Percentiles rank a stretch among this genome's conserved stretches.
Evolutionary conservation across 2,329 filamentous ascomycete genomes (phyloP).

Genomic region (Xylariaceae sp.): DNA sequence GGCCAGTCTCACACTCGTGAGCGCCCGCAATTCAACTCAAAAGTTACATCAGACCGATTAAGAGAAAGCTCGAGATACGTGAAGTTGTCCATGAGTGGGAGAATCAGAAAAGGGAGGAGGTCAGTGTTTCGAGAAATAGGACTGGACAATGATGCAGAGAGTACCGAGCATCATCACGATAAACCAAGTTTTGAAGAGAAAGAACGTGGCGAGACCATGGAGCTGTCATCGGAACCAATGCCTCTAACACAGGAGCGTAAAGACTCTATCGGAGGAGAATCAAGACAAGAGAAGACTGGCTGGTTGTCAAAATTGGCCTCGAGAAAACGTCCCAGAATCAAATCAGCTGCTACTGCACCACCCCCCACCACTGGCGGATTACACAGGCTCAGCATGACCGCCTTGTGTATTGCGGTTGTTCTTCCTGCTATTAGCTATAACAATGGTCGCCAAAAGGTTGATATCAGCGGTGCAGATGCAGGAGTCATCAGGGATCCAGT

Average conservation of each 20-base stretch:
- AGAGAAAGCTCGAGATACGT: slow-evolving; percentile 53
- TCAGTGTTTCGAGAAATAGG: slow-evolving; percentile 61
- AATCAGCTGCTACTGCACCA: slow-evolving; percentile 50
- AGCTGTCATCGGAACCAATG: slow-evolving; percentile 35
- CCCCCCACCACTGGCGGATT: slow-evolving; percentile 49
- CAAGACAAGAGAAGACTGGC: slow-evolving; percentile 30
- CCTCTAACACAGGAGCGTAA: slow-evolving; percentile 39
- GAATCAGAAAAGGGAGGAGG: slow-evolving; percentile 55
- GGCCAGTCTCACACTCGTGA: slow-evolving; percentile 22
- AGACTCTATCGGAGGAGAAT: slow-evolving; percentile 28
- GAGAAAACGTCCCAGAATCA: slow-evolving; percentile 49
- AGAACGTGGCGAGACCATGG: slow-evolving; percentile 41
- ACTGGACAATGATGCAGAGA: slow-evolving; percentile 41
- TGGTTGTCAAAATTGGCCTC: slow-evolving; percentile 54
- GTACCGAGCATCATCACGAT: slow-evolving; percentile 37
- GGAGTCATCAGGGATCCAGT: slow-evolving; percentile 47
- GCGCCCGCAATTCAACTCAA: slow-evolving; percentile 58
- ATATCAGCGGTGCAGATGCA: slow-evolving; percentile 53
- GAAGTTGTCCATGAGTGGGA: slow-evolving; percentile 49
- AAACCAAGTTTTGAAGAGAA: slow-evolving; percentile 39
- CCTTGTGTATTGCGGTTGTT: slow-evolving; percentile 56
- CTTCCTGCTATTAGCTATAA: slow-evolving; percentile 54
- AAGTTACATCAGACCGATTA: slow-evolving; percentile 56
- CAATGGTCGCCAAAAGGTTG: slow-evolving; percentile 47
- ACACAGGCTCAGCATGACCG: slow-evolving; percentile 54